These are phyloP conservation scores for Suhomyces maxii DNA, from an alignment of 1,139 yeast genomes.

Conservation along the genomic window DNA sequence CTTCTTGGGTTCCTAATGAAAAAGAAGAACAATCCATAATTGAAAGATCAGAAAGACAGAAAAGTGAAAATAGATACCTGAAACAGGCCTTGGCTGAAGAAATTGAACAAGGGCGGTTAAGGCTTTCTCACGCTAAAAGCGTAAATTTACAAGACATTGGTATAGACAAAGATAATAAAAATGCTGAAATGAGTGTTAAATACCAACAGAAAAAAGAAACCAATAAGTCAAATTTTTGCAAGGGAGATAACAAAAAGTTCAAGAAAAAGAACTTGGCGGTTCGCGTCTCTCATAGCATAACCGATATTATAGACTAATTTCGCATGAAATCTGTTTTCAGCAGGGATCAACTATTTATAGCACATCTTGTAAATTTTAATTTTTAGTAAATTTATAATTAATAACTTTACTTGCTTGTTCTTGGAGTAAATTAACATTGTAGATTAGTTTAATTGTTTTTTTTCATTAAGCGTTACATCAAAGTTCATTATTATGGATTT, in stretches of 20 bases:
- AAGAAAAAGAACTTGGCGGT: conserved; percentile 4
- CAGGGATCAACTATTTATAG: not conserved
- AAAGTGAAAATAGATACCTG: conserved; percentile 14
- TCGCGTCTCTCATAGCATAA: conserved; percentile 16
- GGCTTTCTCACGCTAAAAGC: conserved; percentile 9
- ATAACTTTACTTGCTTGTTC: too few relatives aligned
- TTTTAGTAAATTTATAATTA: not conserved
- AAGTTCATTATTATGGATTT: too few relatives aligned
- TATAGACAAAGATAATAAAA: not conserved
- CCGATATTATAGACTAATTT: conserved; percentile 18
- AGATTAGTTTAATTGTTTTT: too few relatives aligned
- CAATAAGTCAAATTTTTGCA: not conserved
- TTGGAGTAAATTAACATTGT: too few relatives aligned
- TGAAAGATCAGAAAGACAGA: conserved; percentile 47
- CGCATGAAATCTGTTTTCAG: not conserved
- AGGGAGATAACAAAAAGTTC: conserved; percentile 12
- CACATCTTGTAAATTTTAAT: not conserved
- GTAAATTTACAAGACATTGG: conserved; percentile 5
- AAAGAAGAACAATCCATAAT: conserved; percentile 48
- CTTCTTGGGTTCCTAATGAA: conserved; percentile 70
- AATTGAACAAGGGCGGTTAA: conserved; percentile 5
- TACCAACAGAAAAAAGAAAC: not conserved
- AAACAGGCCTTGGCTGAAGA: conserved; percentile 6
- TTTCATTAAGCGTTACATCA: too few relatives aligned
- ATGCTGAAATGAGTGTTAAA: not conserved